These are phyloP conservation scores for Zarea fungicola DNA, from an alignment of 2,329 filamentous ascomycete species.

Conservation along the genomic window DNA sequence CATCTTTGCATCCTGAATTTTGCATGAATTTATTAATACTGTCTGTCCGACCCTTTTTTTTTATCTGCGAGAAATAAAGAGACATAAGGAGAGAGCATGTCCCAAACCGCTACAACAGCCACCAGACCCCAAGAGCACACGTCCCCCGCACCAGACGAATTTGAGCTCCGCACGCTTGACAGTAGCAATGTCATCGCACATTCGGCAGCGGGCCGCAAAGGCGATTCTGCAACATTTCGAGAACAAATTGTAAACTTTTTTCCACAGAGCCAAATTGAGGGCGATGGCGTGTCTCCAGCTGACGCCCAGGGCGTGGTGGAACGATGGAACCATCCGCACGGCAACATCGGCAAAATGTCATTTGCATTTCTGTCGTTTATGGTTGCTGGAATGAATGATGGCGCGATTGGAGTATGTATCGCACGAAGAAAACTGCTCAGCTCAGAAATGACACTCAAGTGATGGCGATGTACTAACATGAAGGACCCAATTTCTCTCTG, in stretches of 20 bases:
- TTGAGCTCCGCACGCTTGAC: slow-evolving; percentile 1
- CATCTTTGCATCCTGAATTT: too few relatives aligned
- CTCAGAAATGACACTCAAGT: too few relatives aligned
- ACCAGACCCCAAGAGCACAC: background rate
- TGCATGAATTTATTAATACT: too few relatives aligned
- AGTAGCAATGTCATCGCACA: background rate
- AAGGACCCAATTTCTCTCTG: slow-evolving; percentile 21
- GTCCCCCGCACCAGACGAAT: background rate
- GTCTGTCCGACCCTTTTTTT: too few relatives aligned
- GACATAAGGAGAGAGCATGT: too few relatives aligned
- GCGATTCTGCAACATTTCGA: background rate
- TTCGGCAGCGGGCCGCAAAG: background rate
- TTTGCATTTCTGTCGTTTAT: slow-evolving; percentile 54
- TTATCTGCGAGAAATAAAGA: background rate
- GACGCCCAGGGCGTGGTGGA: slow-evolving; percentile 25
- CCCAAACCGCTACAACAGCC: background rate
- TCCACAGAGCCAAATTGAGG: background rate
- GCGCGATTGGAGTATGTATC: slow-evolving; percentile 49
- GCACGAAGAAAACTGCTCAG: too few relatives aligned
- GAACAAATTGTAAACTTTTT: background rate
- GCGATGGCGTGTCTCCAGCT: slow-evolving; percentile 18
- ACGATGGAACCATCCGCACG: slow-evolving; percentile 32
- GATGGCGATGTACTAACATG: background rate
- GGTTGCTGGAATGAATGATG: slow-evolving; percentile 59
- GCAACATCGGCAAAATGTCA: slow-evolving; percentile 26